These are phyloP conservation scores for Pseudodiploospora longispora DNA, from an alignment of 2,329 filamentous ascomycete genomes.

Conservation along the genomic window DNA sequence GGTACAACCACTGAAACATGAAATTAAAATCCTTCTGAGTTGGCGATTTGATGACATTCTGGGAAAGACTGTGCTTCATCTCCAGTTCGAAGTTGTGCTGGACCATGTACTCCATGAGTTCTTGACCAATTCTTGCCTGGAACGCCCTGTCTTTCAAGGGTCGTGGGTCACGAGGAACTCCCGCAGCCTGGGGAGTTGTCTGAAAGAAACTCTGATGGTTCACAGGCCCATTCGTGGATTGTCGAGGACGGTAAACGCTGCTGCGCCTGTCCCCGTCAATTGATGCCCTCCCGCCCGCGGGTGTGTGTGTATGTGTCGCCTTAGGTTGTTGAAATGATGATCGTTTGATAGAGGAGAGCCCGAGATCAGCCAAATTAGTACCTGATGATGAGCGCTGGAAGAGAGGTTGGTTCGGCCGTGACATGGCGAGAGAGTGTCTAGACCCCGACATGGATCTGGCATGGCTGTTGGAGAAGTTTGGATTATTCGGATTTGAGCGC, in stretches of 20 bases:
- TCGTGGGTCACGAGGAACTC: conserved; percentile 77
- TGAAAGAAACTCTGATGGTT: conserved; percentile 92
- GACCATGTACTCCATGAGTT: conserved; percentile 84
- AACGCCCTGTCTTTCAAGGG: conserved; percentile 75
- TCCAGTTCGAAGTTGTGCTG: conserved; percentile 96
- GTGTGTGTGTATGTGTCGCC: conserved; percentile 46
- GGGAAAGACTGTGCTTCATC: conserved; percentile 88
- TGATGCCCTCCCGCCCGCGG: conserved; percentile 42
- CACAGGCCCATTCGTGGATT: conserved; percentile 58
- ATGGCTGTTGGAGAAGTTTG: conserved; percentile 60
- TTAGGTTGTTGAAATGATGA: conserved; percentile 73
- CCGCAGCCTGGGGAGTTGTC: conserved; percentile 71
- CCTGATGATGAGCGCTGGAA: conserved; percentile 82
- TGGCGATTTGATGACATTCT: conserved; percentile 85
- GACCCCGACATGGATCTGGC: conserved; percentile 74
- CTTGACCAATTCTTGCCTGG: conserved; percentile 75
- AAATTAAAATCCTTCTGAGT: conserved; percentile 97
- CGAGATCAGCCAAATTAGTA: conserved; percentile 68
- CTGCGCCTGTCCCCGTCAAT: conserved; percentile 59
- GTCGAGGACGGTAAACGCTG: conserved; percentile 69
- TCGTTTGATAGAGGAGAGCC: conserved; percentile 76
- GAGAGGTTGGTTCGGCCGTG: conserved; percentile 75
- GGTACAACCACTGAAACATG: conserved; percentile 98
- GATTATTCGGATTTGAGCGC: conserved; percentile 72
- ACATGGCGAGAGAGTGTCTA: conserved; percentile 76